A percentile compares a stretch with the other conserved stretches of the same genome.
phyloP scores from a whole-genome alignment of 805 yeast species.

The Wickerhamiella kazuoi region DNA sequence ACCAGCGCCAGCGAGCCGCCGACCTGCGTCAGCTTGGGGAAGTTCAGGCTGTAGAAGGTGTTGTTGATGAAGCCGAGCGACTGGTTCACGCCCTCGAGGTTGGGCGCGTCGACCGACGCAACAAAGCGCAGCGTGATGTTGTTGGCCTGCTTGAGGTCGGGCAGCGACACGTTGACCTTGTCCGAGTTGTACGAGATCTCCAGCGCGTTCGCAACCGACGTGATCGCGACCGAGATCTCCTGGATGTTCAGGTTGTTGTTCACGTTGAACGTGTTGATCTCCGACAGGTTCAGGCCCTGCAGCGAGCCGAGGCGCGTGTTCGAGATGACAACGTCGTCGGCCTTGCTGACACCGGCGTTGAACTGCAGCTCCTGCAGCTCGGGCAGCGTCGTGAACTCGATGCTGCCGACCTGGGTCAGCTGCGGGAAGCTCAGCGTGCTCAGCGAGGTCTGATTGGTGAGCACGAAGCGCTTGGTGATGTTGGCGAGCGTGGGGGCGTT shows the following conservation, averaged over 20 bases:
- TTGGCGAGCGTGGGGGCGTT: constrained; percentile 64
- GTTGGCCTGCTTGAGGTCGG: constrained; percentile 63
- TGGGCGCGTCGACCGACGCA: constrained; percentile 48
- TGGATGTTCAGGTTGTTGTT: constrained; percentile 75
- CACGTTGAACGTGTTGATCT: constrained; percentile 33
- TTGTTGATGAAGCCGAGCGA: constrained; percentile 68
- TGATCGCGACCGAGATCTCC: constrained; percentile 47
- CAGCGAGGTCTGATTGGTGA: constrained; percentile 50
- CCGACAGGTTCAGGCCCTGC: constrained; percentile 23
- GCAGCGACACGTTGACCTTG: constrained; percentile 37
- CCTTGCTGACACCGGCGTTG: constrained; percentile 50
- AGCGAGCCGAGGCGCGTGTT: constrained; percentile 26
- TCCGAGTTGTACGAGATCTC: constrained; percentile 77
- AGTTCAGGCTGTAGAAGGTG: constrained; percentile 27
- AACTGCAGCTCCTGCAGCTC: constrained; percentile 58
- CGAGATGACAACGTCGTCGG: constrained; percentile 40
- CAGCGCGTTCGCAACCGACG: constrained; percentile 55
- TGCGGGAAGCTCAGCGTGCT: constrained; percentile 54
- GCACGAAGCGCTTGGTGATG: constrained; percentile 51
- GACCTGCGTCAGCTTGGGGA: constrained; percentile 36
- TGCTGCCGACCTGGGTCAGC: constrained; percentile 65
- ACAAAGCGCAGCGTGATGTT: constrained; percentile 74
- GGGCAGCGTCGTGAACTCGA: constrained; percentile 71
- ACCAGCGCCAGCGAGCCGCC: constrained; percentile 69
- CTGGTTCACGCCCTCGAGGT: constrained; percentile 56